These are phyloP conservation scores for Hirsutella thompsonii DNA, from an alignment of 2,329 filamentous ascomycete genomes.

Conservation along the genomic window DNA sequence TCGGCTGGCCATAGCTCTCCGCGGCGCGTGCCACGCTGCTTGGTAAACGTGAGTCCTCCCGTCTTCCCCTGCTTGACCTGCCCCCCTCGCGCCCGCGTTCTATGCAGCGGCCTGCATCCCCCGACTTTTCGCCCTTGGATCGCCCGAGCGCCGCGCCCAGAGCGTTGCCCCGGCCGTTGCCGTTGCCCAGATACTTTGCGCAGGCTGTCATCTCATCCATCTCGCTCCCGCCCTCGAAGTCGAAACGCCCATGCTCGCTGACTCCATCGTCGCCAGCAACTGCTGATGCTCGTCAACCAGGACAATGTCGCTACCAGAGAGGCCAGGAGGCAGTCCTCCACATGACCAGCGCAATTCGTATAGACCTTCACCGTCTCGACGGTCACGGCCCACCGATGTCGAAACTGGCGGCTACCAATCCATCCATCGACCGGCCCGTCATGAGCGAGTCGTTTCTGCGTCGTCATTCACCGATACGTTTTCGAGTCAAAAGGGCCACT, in stretches of 20 bases:
- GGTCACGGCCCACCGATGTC: conserved; percentile 52
- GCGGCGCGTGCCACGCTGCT: background rate
- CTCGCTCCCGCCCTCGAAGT: background rate
- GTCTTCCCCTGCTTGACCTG: background rate
- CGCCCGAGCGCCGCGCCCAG: background rate
- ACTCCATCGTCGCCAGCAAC: background rate
- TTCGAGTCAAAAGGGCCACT: conserved; percentile 37
- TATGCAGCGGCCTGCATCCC: background rate
- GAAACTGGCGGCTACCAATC: conserved; percentile 48
- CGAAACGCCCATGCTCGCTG: background rate
- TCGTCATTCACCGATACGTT: conserved; percentile 47
- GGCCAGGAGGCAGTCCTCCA: conserved; percentile 50
- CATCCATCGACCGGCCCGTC: conserved; percentile 25
- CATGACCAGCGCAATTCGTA: conserved; percentile 52
- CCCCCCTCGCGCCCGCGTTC: background rate
- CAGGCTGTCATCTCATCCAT: background rate
- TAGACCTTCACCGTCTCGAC: conserved; percentile 55
- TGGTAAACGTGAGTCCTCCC: background rate
- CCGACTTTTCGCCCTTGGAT: background rate
- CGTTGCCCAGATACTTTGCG: background rate
- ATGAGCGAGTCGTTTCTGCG: conserved; percentile 43
- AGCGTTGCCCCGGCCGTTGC: background rate
- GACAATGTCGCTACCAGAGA: conserved; percentile 49
- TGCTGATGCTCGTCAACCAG: conserved; percentile 16
- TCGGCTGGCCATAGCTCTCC: background rate